Conservation (phyloP, 2,329 filamentous ascomycete genomes). For the Trichoderma brevicompactum region DNA sequence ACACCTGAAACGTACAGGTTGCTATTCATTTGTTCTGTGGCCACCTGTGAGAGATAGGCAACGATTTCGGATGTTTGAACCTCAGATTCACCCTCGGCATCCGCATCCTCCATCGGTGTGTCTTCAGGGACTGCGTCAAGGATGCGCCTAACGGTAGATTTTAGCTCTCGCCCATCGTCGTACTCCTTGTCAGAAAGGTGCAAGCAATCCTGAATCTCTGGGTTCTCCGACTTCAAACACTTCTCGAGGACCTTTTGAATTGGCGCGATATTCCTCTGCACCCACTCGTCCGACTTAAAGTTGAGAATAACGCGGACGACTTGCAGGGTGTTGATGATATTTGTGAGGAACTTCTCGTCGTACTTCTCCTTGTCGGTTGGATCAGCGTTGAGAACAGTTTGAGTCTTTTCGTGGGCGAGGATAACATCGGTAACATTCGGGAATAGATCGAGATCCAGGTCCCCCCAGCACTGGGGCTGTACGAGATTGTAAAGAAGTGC, state of each 20-base stretch:
- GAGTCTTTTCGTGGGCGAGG: conserved; percentile 78
- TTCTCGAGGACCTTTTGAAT: conserved; percentile 92
- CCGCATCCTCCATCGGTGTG: conserved; percentile 69
- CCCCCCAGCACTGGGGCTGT: conserved; percentile 86
- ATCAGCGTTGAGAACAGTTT: conserved; percentile 61
- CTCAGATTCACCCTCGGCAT: conserved; percentile 83
- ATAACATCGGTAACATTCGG: conserved; percentile 88
- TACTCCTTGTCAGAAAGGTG: conserved; percentile 73
- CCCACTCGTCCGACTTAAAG: conserved; percentile 88
- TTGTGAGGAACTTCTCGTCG: conserved; percentile 83
- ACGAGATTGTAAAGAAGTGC: conserved; percentile 81
- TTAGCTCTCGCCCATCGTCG: conserved; percentile 71
- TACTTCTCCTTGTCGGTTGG: conserved; percentile 69
- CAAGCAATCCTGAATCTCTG: conserved; percentile 91
- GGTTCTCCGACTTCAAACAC: conserved; percentile 81
- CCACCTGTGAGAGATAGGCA: conserved; percentile 79
- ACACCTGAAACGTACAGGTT: conserved; percentile 85
- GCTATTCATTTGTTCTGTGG: conserved; percentile 82
- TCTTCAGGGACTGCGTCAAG: conserved; percentile 87
- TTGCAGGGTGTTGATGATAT: conserved; percentile 92
- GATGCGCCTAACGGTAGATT: conserved; percentile 78
- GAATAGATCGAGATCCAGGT: conserved; percentile 89
- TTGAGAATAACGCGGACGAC: conserved; percentile 89
- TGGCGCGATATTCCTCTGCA: conserved; percentile 73
- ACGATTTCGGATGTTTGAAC: conserved; percentile 85